phyloP scores from a whole-genome alignment of 345 rosid genomes.

The Eucalyptus shirleyi region DNA sequence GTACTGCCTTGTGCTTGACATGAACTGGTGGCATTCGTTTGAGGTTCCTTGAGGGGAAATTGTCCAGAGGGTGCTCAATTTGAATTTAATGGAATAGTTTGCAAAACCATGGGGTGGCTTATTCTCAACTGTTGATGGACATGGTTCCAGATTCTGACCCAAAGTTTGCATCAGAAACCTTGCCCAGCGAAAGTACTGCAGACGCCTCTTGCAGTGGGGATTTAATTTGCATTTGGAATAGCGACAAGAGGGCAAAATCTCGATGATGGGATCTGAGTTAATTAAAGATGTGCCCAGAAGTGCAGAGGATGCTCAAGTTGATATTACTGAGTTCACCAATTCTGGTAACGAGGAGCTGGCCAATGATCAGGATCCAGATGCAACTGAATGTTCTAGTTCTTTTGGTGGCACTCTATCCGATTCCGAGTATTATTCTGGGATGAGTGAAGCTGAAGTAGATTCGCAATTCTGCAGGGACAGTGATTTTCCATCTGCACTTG shows the following conservation, averaged over 20 bases:
- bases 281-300: slow-evolving; percentile 2
- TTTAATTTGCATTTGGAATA: slow-evolving; percentile 9
- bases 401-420: slow-evolving; percentile 64
- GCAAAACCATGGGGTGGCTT: slow-evolving; percentile 9
- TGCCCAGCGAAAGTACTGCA: slow-evolving; percentile 2
- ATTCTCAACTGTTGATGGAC: slow-evolving; percentile 23
- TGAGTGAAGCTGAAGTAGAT: slow-evolving; percentile 74
- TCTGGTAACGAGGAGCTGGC: slow-evolving; percentile 1
- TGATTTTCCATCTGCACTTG: slow-evolving; percentile 43
- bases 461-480: slow-evolving; percentile 48
- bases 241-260: slow-evolving; percentile 5
- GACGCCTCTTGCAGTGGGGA: slow-evolving; percentile 7
- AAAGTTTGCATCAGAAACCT: not conserved
- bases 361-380: slow-evolving; percentile 55
- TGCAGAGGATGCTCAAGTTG: slow-evolving; percentile 44
- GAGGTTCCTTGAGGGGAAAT: not conserved
- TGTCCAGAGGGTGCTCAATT: not conserved
- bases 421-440: slow-evolving; percentile 24
- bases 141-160: slow-evolving; percentile 13
- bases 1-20: not conserved
- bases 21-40: not conserved
- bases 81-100: not conserved
- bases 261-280: not conserved
- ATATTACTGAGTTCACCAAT: slow-evolving; percentile 26
- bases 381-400: slow-evolving; percentile 81